These are phyloP conservation scores for Moelleriella libera DNA, from an alignment of 2,329 filamentous ascomycete genomes.

Conservation along the genomic window DNA sequence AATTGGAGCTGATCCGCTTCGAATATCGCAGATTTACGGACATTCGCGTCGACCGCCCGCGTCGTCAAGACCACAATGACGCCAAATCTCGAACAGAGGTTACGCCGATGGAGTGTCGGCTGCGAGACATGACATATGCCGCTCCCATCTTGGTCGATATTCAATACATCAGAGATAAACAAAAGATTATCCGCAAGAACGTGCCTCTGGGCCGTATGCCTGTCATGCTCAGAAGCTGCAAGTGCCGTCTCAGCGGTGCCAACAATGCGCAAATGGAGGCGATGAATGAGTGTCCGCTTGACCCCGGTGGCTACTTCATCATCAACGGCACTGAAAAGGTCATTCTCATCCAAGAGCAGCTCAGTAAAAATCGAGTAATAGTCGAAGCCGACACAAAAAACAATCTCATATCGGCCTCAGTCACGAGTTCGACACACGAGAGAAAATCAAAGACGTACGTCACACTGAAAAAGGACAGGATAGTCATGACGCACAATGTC, in stretches of 20 bases:
- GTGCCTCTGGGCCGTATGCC: constrained; percentile 83
- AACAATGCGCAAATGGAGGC: constrained; percentile 78
- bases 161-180: constrained; percentile 71
- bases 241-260: constrained; percentile 74
- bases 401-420: constrained; percentile 84
- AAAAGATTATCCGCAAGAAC: constrained; percentile 58
- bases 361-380: constrained; percentile 98
- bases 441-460: constrained; percentile 97
- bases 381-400: constrained; percentile 90
- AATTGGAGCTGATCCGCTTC: not conserved
- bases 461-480: constrained; percentile 80
- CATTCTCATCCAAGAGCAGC: constrained; percentile 92
- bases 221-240: constrained; percentile 92
- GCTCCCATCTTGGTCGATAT: constrained; percentile 91
- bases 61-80: constrained; percentile 63
- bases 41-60: constrained; percentile 73
- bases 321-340: constrained; percentile 97
- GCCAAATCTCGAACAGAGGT: constrained; percentile 58
- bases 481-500: constrained; percentile 85
- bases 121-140: constrained; percentile 96
- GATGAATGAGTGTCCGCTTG: constrained; percentile 89
- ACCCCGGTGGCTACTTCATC: constrained; percentile 96
- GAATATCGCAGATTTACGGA: constrained; percentile 50
- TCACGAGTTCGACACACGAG: constrained; percentile 95
- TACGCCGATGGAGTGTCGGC: constrained; percentile 88